phyloP scores from a whole-genome alignment of 2,329 filamentous ascomycete genomes.

The Colletotrichum sp. region DNA sequence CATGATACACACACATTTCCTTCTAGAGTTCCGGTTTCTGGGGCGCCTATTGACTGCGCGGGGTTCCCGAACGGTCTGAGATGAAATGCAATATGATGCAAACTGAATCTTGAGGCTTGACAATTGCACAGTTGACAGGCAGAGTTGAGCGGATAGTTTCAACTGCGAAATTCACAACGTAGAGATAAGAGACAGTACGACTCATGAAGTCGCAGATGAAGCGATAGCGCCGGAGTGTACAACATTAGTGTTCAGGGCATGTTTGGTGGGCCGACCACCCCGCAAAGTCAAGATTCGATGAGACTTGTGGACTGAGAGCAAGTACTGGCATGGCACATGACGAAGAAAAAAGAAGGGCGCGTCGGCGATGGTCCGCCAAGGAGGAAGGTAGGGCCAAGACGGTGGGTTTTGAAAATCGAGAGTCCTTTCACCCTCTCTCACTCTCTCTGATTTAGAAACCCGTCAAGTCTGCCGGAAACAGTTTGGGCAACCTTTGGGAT shows the following conservation, averaged over 20 bases:
- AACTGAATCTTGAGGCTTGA: background rate
- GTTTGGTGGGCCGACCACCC: constrained; percentile 1
- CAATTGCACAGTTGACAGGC: background rate
- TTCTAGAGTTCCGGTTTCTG: background rate
- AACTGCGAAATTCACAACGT: background rate
- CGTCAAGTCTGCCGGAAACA: background rate
- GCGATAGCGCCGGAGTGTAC: background rate
- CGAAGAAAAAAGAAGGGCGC: background rate
- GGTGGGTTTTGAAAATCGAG: background rate
- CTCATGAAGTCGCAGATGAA: background rate
- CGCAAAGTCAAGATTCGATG: constrained; percentile 1
- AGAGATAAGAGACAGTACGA: background rate
- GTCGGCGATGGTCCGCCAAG: background rate
- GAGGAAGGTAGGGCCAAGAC: background rate
- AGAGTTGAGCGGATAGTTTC: background rate
- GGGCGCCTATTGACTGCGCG: background rate
- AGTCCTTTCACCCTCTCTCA: background rate
- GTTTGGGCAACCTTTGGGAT: background rate
- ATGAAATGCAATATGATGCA: background rate
- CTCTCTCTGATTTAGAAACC: background rate
- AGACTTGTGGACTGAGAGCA: background rate
- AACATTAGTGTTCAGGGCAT: background rate
- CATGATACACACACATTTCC: background rate
- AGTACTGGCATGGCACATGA: constrained; percentile 4
- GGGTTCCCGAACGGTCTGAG: background rate